phyloP scores from a whole-genome alignment of 495 filamentous ascomycete species.

The Aspergillus avenaceus region DNA sequence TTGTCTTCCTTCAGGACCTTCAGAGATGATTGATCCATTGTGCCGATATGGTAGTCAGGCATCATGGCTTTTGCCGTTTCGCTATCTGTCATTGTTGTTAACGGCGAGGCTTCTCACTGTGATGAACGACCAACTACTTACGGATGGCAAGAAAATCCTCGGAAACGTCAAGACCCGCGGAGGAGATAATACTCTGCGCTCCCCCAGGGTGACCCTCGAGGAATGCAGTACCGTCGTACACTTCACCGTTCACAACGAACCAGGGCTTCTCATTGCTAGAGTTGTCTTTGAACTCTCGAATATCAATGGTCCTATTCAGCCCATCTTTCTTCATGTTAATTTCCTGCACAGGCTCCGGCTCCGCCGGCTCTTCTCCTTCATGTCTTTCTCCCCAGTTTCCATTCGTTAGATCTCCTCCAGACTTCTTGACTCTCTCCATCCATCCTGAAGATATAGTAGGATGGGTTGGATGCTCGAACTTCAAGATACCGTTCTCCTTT shows the following conservation, averaged over 20 bases:
- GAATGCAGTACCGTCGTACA: slow-evolving; percentile 85
- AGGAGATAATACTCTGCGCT: slow-evolving; percentile 79
- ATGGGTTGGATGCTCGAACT: slow-evolving; percentile 89
- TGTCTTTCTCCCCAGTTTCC: slow-evolving; percentile 82
- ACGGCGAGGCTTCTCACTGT: neutral
- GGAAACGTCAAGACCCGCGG: slow-evolving; percentile 78
- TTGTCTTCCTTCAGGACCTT: slow-evolving; percentile 39
- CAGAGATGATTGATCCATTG: slow-evolving; percentile 57
- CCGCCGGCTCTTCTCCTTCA: slow-evolving; percentile 51
- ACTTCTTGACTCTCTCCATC: slow-evolving; percentile 95
- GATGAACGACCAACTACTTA: slow-evolving; percentile 39
- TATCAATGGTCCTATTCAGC: slow-evolving; percentile 56
- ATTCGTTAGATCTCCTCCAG: slow-evolving; percentile 75
- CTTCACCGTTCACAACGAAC: slow-evolving; percentile 91
- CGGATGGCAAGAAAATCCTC: slow-evolving; percentile 96
- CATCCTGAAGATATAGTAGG: slow-evolving; percentile 81
- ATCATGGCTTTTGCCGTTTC: slow-evolving; percentile 95
- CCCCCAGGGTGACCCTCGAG: slow-evolving; percentile 86
- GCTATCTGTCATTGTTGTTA: slow-evolving; percentile 53
- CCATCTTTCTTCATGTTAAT: slow-evolving; percentile 78
- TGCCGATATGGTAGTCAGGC: slow-evolving; percentile 81
- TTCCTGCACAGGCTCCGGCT: slow-evolving; percentile 50
- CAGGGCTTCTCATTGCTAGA: slow-evolving; percentile 66
- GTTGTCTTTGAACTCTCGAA: slow-evolving; percentile 71
- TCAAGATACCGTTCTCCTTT: slow-evolving; percentile 60